Conservation (phyloP, 139 green algal genomes). For the Haematococcus lacustris region DNA sequence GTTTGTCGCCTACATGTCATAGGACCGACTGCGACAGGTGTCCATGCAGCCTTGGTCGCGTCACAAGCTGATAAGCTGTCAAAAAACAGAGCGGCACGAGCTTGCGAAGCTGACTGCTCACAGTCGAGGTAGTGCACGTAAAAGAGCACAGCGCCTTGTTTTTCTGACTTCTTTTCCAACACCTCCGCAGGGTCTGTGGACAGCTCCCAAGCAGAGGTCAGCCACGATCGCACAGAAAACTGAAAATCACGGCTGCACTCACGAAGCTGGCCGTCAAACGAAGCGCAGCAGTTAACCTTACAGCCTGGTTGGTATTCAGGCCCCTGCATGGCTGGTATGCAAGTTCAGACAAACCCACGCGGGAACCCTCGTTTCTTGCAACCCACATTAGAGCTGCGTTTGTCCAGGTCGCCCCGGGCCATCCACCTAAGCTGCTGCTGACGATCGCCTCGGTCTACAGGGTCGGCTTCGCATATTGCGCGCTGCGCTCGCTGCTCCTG, state of each 20-base stretch:
- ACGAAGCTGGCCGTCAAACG: slow-evolving; percentile 33
- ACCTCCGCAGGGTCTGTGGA: slow-evolving; percentile 38
- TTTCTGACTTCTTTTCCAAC: slow-evolving; percentile 28
- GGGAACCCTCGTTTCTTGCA: too few species aligned
- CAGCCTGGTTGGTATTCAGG: slow-evolving; percentile 17
- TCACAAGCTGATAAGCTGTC: neutral
- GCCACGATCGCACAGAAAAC: neutral
- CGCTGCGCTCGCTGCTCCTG: too few species aligned
- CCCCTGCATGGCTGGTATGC: too few species aligned
- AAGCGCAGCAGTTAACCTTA: slow-evolving; percentile 23
- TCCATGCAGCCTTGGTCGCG: neutral
- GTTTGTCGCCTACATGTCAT: slow-evolving; percentile 57
- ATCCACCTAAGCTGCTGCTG: too few species aligned
- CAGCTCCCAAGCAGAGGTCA: neutral
- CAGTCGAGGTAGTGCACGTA: slow-evolving; percentile 89
- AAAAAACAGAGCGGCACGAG: neutral
- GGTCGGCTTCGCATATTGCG: too few species aligned
- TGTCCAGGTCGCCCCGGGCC: too few species aligned
- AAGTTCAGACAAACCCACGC: too few species aligned
- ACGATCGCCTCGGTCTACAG: too few species aligned
- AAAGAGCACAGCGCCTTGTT: slow-evolving; percentile 34
- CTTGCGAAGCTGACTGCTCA: slow-evolving; percentile 27
- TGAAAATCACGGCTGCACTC: neutral
- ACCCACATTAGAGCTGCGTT: too few species aligned
- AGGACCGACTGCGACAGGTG: neutral